phyloP scores from a whole-genome alignment of 2,329 filamentous ascomycete species.

The Ophiostoma sp. region DNA sequence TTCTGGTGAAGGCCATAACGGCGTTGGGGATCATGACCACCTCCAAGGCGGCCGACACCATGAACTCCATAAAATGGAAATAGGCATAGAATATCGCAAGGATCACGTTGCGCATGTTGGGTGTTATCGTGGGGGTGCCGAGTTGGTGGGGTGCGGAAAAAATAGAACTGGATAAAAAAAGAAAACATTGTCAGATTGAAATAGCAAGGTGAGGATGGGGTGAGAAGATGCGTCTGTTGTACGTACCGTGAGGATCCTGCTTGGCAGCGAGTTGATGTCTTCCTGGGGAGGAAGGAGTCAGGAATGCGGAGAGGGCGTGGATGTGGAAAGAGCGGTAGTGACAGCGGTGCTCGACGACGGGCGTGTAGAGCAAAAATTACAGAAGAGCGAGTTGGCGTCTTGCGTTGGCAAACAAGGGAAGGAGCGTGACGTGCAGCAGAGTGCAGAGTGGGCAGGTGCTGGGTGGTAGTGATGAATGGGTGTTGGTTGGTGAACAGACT shows the following conservation, averaged over 20 bases:
- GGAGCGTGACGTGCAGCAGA: not conserved
- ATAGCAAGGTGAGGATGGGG: not conserved
- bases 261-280: not conserved
- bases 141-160: not conserved
- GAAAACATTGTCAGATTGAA: not conserved
- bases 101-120: not conserved
- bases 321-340: not conserved
- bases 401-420: not conserved
- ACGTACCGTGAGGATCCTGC: not conserved
- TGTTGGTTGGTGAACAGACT: not conserved
- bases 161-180: not conserved
- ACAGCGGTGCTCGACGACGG: not conserved
- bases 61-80: too few species aligned
- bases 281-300: not conserved
- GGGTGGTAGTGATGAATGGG: not conserved
- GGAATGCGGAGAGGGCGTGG: too few species aligned
- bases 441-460: not conserved
- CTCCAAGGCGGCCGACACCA: too few species aligned
- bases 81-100: too few species aligned
- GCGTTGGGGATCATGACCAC: too few species aligned
- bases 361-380: not conserved
- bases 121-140: too few species aligned
- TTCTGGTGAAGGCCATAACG: too few species aligned
- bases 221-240: not conserved
- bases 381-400: not conserved